Evolutionary conservation across 2,329 filamentous ascomycete species (phyloP).

Genomic region (Talaromyces sp.): DNA sequence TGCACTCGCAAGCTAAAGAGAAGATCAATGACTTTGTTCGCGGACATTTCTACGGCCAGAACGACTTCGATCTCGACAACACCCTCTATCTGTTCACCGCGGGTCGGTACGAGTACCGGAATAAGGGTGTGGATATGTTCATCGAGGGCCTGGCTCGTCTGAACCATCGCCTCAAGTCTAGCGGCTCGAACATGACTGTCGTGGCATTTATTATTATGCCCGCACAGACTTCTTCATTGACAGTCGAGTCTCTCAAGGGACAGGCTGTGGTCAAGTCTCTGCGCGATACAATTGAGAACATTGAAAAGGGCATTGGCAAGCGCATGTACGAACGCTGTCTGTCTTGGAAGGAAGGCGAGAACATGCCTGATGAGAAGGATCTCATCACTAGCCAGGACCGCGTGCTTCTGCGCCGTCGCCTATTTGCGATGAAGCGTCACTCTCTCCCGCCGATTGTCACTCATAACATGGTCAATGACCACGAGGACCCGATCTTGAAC

Average conservation of each 20-base stretch:
- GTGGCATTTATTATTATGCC: constrained; percentile 99
- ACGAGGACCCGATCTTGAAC: constrained; percentile 91
- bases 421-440: constrained; percentile 96
- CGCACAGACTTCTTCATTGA: constrained; percentile 90
- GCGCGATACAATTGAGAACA: constrained; percentile 87
- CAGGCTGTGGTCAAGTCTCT: constrained; percentile 97
- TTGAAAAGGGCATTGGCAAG: constrained; percentile 88
- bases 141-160: constrained; percentile 93
- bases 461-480: constrained; percentile 96
- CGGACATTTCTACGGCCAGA: constrained; percentile 97
- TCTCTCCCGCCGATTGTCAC: constrained; percentile 92
- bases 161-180: constrained; percentile 85
- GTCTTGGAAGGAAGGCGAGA: constrained; percentile 92
- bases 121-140: constrained; percentile 99
- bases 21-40: constrained; percentile 98
- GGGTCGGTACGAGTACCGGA: constrained; percentile 94
- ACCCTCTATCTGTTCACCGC: constrained; percentile 98
- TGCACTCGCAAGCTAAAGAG: constrained; percentile 94
- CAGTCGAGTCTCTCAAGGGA: constrained; percentile 92
- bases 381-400: constrained; percentile 90
- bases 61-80: constrained; percentile 95
- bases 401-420: constrained; percentile 82
- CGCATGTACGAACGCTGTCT: constrained; percentile 93
- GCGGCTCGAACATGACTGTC: constrained; percentile 87
- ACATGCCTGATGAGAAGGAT: constrained; percentile 95